Conservation (phyloP, 2,329 filamentous ascomycete genomes). For the Microdochium bolleyi region DNA sequence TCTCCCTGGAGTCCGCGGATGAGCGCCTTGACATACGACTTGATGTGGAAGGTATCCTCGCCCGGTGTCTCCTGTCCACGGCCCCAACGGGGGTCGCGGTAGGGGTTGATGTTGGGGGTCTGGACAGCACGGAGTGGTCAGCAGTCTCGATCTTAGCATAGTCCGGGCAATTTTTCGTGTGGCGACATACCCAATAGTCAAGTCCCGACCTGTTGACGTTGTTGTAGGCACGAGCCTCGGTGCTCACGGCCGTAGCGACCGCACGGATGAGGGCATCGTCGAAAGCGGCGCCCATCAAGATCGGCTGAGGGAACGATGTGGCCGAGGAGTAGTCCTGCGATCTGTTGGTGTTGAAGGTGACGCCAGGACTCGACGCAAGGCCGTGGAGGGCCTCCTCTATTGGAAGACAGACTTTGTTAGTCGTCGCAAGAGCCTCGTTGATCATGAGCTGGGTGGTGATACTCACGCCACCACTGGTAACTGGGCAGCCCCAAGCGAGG, state of each 20-base stretch:
- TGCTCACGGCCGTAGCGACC: conserved; percentile 18
- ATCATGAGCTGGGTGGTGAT: not conserved
- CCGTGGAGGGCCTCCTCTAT: conserved; percentile 52
- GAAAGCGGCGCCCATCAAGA: conserved; percentile 19
- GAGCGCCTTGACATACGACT: conserved; percentile 41
- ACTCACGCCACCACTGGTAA: conserved; percentile 48
- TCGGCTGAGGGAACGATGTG: conserved; percentile 21
- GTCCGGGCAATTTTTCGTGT: not conserved
- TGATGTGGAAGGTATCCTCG: conserved; percentile 30
- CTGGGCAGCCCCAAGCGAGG: conserved; percentile 46
- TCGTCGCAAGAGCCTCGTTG: not conserved
- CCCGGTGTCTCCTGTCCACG: conserved; percentile 17
- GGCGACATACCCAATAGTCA: conserved; percentile 8
- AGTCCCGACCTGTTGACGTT: conserved; percentile 17
- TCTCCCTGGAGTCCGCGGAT: conserved; percentile 42
- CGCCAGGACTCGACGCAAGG: conserved; percentile 43
- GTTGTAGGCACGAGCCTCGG: conserved; percentile 21
- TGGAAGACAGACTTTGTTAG: conserved; percentile 4
- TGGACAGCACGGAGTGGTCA: not conserved
- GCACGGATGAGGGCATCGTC: conserved; percentile 19
- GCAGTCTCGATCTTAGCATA: not conserved
- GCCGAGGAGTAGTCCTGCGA: conserved; percentile 17
- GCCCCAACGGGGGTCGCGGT: conserved; percentile 14
- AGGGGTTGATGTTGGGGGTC: conserved; percentile 17
- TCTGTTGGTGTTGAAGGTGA: conserved; percentile 12